Evolutionary conservation across 2,329 filamentous ascomycete genomes (phyloP).

Genomic region (Paramyrothecium sp.): DNA sequence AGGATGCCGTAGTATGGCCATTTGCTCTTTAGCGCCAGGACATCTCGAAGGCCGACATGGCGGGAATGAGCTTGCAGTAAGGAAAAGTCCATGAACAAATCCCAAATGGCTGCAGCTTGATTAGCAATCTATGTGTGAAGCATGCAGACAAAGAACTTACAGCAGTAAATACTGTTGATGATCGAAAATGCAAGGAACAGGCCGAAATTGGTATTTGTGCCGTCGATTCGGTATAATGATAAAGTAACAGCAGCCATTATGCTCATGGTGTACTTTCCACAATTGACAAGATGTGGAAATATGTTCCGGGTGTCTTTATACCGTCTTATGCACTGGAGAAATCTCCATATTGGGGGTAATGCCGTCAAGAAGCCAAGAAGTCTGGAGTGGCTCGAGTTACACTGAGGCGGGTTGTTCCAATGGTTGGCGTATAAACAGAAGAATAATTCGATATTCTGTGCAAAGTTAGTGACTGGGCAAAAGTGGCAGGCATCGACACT

Average conservation of each 20-base stretch:
- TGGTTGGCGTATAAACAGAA: constrained; percentile 86
- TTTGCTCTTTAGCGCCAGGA: constrained; percentile 72
- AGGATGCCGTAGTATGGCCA: constrained; percentile 90
- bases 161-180: constrained; percentile 82
- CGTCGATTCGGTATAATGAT: constrained; percentile 78
- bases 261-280: constrained; percentile 85
- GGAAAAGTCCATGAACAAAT: constrained; percentile 94
- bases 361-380: constrained; percentile 82
- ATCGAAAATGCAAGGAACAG: constrained; percentile 78
- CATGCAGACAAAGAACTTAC: constrained; percentile 41
- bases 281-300: constrained; percentile 91
- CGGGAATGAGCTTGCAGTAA: constrained; percentile 75
- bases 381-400: constrained; percentile 83
- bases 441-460: constrained; percentile 83
- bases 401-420: constrained; percentile 73
- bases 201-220: constrained; percentile 54
- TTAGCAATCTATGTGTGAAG: neutral
- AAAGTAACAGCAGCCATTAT: constrained; percentile 77
- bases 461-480: constrained; percentile 6
- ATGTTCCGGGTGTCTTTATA: constrained; percentile 83
- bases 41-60: constrained; percentile 69
- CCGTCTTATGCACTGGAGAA: constrained; percentile 85
- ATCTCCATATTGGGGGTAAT: constrained; percentile 85
- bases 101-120: constrained; percentile 70
- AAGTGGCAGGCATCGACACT: constrained; percentile 33